These are phyloP conservation scores for Conidiobolus incongruus DNA, from an alignment of 371 early-diverging fungal species.

Conservation along the genomic window DNA sequence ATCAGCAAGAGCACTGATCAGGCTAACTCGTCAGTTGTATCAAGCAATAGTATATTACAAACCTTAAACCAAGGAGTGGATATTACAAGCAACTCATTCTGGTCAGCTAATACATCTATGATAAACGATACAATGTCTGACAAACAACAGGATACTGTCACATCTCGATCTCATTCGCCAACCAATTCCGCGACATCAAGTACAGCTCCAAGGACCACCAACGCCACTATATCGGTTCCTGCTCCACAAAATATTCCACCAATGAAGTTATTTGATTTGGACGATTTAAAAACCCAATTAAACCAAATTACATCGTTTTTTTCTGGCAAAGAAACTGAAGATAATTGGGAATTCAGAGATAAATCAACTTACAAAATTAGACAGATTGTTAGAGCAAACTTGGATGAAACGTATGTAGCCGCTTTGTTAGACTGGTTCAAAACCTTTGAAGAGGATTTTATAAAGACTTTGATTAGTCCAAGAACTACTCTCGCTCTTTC, in stretches of 20 bases:
- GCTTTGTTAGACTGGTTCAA: not conserved
- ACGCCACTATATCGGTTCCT: not conserved
- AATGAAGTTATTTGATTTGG: not conserved
- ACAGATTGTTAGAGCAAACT: not conserved
- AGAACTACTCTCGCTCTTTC: slow-evolving; percentile 1
- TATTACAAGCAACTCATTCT: too few species aligned
- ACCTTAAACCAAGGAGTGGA: too few species aligned
- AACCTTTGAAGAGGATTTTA: slow-evolving; percentile 1
- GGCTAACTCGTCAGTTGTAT: too few species aligned
- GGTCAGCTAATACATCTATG: too few species aligned
- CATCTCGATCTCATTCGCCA: not conserved
- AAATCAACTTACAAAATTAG: not conserved
- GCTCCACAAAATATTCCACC: not conserved
- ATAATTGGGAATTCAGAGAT: slow-evolving; percentile 2
- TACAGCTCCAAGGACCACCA: not conserved
- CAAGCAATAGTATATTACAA: too few species aligned
- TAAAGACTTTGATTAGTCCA: not conserved
- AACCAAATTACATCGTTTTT: not conserved
- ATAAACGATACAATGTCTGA: not conserved
- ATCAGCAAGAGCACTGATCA: not conserved
- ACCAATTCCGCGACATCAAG: not conserved
- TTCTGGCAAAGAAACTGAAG: slow-evolving; percentile 2
- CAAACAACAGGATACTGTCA: not conserved
- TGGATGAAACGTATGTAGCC: not conserved
- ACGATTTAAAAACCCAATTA: not conserved